Evolutionary conservation across 441 rosid genomes (phyloP), one percentile per base, ranked within the genome.

Genomic region (Erodium trifolium): DNA sequence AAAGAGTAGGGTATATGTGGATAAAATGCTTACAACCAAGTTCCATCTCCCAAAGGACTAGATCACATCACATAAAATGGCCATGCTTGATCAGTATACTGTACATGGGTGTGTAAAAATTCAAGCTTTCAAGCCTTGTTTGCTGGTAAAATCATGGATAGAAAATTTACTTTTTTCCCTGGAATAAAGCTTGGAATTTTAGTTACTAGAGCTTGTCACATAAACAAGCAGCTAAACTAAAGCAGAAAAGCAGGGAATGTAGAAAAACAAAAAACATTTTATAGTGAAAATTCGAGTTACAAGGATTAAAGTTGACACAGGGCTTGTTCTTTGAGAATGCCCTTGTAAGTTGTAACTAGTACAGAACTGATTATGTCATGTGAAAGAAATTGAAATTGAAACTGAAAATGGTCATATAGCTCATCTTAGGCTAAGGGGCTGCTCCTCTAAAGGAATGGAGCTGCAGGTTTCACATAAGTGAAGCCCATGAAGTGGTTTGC

Each of bases 401-500:
- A 23, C 2, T 23, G 27, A 55, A 55, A 17, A 55, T 18, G 14
- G 23, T 55, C 27, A 55, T 55, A 16, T 55, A 17, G 23, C 23
- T 5, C 5, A 5, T 3, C 16, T 70, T 78, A 76, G 57, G 19
- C 68, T 27, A 37, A 31, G n/a, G 82, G 71, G 77, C 83, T 74
- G 49, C 78, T 69, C 49, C 67, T 77, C 53, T 63, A 81, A 69
- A 88, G 96, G 79, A 84, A 85, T 13, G 88, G 80, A 62, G 80
- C 84, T 5, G 85, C 79, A 35, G 97, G 90, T 85, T 91, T 85
- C 27, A 83, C 88, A 60, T 86, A 93, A n/a, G 85, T 83, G 77
- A 89, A 91, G 73, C 86, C 82, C 19, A 64, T 75, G 63, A 93
- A 93, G 51, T 95, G 93, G 67, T 89, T 91, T 8, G 62, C 85